Conservation (phyloP, 1,139 yeast genomes). For the Sugiyamaella castrensis region DNA sequence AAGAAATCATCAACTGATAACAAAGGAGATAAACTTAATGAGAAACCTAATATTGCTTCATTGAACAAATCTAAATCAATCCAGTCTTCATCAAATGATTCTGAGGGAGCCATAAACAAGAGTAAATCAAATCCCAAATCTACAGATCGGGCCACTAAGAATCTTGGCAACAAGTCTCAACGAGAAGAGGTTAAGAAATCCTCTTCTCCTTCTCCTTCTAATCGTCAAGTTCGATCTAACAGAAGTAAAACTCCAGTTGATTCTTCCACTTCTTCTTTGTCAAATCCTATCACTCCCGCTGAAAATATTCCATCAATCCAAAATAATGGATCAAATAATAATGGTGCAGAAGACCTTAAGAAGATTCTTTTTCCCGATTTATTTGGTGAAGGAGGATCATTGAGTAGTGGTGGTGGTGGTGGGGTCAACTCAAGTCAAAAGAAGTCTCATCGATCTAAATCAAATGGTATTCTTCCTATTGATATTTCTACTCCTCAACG, state of each 20-base stretch:
- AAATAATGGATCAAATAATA: constrained; percentile 1
- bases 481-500: not conserved
- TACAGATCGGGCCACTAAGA: constrained; percentile 5
- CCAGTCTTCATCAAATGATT: not conserved
- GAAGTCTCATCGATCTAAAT: constrained; percentile 11
- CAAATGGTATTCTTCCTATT: constrained; percentile 6
- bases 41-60: not conserved
- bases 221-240: not conserved
- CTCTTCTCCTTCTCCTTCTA: not conserved
- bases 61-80: constrained; percentile 5
- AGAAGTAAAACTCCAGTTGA: constrained; percentile 3
- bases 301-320: not conserved
- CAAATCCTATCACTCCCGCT: constrained; percentile 3
- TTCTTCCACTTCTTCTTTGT: not conserved
- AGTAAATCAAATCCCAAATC: constrained; percentile 1
- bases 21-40: not conserved
- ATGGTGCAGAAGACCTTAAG: constrained; percentile 22
- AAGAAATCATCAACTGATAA: constrained; percentile 1
- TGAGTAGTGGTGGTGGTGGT: not conserved
- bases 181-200: constrained; percentile 5
- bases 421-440: not conserved
- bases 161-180: constrained; percentile 1
- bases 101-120: not conserved
- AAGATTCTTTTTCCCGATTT: constrained; percentile 30
- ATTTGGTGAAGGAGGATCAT: constrained; percentile 15